Evolutionary conservation across 1,284 basidiomycete genomes (phyloP), one percentile per base, ranked within the genome.

Genomic region (Microbotryomycetes sp.): DNA sequence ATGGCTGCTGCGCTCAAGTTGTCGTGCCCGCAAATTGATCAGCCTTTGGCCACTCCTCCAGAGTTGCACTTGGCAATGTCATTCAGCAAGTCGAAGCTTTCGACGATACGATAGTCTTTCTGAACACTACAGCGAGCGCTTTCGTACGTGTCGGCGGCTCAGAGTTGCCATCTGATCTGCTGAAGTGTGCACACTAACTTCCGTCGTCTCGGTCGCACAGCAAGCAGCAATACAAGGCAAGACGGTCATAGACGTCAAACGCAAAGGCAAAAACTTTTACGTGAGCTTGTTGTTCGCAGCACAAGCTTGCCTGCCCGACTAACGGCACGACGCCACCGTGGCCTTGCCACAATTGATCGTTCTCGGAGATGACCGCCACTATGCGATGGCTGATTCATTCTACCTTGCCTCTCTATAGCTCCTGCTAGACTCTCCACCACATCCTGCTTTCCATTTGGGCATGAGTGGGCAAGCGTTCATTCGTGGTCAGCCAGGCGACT

Each of bases 31-130:
- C n/a, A n/a, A n/a, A n/a, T n/a, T n/a, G n/a, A n/a, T n/a, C n/a
- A n/a, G n/a, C n/a, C n/a, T n/a, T n/a, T n/a, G n/a, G n/a, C n/a
- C n/a, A n/a, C n/a, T n/a, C n/a, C n/a, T n/a, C n/a, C n/a, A n/a
- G n/a, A n/a, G n/a, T n/a, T n/a, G n/a, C n/a, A n/a, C n/a, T n/a
- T n/a, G n/a, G n/a, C n/a, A n/a, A n/a, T n/a, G n/a, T n/a, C n/a
- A n/a, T n/a, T n/a, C n/a, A n/a, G 45, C 74, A 76, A 15, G 84
- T 89, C 0, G 81, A 86, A 46, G 81, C 86, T 0, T 76, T 71
- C 2, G 82, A 86, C 69, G 89, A 91, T 73, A 76, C 77, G 1
- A 84, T 90, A 59, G 87, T 90, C 3, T 91, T 82, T 69, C 78
- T 81, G 3, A 85, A 82, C 1, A 77, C 77, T 3, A 79, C 82